Conservation (phyloP, 2,329 filamentous ascomycete genomes). For the Arthrobotrys pseudoclavata region DNA sequence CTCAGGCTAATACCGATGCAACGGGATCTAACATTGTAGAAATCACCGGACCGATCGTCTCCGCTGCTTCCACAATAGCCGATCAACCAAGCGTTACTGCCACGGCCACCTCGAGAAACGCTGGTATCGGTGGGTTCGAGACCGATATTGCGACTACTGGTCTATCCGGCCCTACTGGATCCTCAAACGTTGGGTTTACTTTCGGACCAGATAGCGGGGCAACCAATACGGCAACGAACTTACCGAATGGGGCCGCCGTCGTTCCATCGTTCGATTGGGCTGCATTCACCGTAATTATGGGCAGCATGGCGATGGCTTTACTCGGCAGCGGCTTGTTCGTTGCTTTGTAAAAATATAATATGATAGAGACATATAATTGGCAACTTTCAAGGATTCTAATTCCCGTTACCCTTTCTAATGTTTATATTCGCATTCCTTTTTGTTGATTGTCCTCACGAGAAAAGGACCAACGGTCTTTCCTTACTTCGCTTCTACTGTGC, state of each 20-base stretch:
- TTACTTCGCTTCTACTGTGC: conserved; percentile 38
- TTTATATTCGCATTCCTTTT: conserved; percentile 27
- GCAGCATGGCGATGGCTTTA: conserved; percentile 43
- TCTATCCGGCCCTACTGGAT: conserved; percentile 18
- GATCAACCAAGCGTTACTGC: conserved; percentile 41
- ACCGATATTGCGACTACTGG: conserved; percentile 36
- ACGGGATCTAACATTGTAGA: conserved; percentile 46
- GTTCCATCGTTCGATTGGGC: conserved; percentile 47
- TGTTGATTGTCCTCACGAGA: conserved; percentile 1
- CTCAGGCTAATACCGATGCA: conserved; percentile 40
- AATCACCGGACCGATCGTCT: conserved; percentile 46
- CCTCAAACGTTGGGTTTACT: conserved; percentile 26
- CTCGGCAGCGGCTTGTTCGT: conserved; percentile 39
- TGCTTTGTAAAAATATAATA: conserved; percentile 26
- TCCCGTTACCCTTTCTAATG: conserved; percentile 18
- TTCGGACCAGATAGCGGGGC: conserved; percentile 25
- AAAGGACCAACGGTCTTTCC: conserved; percentile 10
- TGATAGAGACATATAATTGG: not conserved
- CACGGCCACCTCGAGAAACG: conserved; percentile 46
- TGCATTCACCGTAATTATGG: conserved; percentile 38
- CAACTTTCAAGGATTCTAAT: conserved; percentile 1
- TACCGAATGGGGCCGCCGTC: conserved; percentile 28
- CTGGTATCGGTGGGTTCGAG: conserved; percentile 46
- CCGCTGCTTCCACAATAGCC: conserved; percentile 26
- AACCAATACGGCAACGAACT: conserved; percentile 16